Evolutionary conservation across 768 basidiomycete species (phyloP).

Genomic region (Royoungia palumana): DNA sequence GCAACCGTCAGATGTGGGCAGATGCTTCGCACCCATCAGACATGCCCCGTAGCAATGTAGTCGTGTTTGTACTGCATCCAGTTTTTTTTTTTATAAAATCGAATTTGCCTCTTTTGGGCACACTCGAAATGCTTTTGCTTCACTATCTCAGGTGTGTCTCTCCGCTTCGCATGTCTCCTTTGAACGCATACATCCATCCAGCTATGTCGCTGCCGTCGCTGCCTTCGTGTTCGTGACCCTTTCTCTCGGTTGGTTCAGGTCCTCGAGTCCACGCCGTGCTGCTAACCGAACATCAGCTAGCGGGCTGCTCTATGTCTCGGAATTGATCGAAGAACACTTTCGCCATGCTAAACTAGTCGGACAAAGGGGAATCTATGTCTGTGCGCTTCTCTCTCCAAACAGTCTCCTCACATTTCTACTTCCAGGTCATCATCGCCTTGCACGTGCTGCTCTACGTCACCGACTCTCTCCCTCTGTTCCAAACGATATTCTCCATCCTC

Average conservation of each 20-base stretch:
- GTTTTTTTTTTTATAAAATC: too few relatives aligned
- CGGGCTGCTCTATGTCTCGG: conserved; percentile 89
- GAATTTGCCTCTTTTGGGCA: neutral
- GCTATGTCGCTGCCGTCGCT: conserved; percentile 71
- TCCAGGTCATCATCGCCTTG: conserved; percentile 71
- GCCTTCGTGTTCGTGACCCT: conserved; percentile 90
- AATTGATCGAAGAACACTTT: conserved; percentile 93
- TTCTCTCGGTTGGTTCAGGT: conserved; percentile 67
- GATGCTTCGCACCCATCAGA: conserved; percentile 50
- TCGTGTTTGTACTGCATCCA: too few relatives aligned
- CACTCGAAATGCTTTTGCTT: conserved; percentile 46
- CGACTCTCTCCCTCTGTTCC: conserved; percentile 76
- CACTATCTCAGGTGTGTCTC: conserved; percentile 56
- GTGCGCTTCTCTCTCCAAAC: conserved; percentile 28
- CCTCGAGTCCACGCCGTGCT: neutral
- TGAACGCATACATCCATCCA: conserved; percentile 22
- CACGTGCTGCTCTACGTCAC: conserved; percentile 75
- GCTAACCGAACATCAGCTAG: conserved; percentile 56
- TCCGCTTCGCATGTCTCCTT: neutral
- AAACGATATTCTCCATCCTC: conserved; percentile 71
- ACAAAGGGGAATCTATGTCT: conserved; percentile 82
- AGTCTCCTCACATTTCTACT: conserved; percentile 5
- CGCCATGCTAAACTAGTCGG: conserved; percentile 78
- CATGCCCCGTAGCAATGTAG: neutral
- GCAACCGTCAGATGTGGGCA: conserved; percentile 22